phyloP scores from a whole-genome alignment of 345 rosid genomes.

The Fremontodendron californicum region DNA sequence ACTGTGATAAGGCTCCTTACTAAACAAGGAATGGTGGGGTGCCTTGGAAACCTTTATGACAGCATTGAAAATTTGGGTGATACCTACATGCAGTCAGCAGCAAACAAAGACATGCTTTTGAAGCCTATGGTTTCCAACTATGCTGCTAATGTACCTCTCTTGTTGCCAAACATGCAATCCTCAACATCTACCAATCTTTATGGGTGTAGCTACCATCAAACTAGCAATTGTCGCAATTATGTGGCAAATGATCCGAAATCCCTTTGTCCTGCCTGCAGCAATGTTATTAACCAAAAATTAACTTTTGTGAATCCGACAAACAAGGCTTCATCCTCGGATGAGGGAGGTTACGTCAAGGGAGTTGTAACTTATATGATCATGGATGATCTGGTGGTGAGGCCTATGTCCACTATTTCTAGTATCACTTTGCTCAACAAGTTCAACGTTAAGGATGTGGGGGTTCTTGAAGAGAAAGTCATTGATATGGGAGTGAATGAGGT shows the following conservation, averaged over 20 bases:
- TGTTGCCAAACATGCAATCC: background rate
- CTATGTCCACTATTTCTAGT: conserved; percentile 27
- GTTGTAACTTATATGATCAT: conserved; percentile 33
- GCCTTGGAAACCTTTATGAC: background rate
- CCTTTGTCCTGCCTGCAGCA: background rate
- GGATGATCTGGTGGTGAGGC: conserved; percentile 30
- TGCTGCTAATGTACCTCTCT: background rate
- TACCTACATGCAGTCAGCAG: background rate
- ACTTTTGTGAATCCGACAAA: background rate
- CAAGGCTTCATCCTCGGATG: background rate
- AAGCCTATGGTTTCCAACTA: background rate
- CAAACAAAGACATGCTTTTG: background rate
- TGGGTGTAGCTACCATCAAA: background rate
- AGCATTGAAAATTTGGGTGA: conserved; percentile 21
- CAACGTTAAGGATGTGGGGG: conserved; percentile 2
- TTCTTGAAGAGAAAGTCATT: background rate
- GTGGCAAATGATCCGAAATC: background rate
- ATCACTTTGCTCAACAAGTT: conserved; percentile 20
- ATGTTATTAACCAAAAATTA: background rate
- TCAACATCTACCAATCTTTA: background rate
- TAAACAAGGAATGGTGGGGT: background rate
- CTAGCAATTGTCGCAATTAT: background rate
- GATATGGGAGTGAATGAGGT: background rate
- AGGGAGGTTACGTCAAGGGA: conserved; percentile 34
- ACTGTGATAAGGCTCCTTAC: conserved; percentile 1